These are phyloP conservation scores for Allium fistulosum DNA, from an alignment of 106 monocot genomes.

Conservation along the genomic window DNA sequence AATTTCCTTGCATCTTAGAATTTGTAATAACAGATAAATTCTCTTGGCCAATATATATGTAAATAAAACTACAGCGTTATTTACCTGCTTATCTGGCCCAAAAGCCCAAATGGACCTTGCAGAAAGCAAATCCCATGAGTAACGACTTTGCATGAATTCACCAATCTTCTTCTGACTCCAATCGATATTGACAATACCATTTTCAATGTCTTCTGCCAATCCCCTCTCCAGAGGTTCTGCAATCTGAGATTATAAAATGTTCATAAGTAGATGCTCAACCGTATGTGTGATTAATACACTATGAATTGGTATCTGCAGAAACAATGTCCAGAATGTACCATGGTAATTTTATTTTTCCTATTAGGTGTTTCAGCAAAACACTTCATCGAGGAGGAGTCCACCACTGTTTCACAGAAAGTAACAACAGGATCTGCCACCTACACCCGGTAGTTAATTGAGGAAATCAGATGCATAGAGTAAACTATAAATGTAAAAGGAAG, in stretches of 20 bases:
- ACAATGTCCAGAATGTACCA: slow-evolving; percentile 30
- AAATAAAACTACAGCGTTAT: neutral
- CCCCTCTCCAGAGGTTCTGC: slow-evolving; percentile 90
- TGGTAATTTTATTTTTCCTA: slow-evolving; percentile 93
- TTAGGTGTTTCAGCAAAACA: slow-evolving; percentile 99
- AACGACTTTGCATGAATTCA: slow-evolving; percentile 82
- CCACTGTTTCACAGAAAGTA: slow-evolving; percentile 96
- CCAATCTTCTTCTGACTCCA: slow-evolving; percentile 70
- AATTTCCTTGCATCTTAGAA: no score
- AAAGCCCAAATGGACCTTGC: slow-evolving; percentile 96
- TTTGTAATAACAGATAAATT: no score
- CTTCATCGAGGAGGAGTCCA: slow-evolving; percentile 88
- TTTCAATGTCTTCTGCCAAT: slow-evolving; percentile 90
- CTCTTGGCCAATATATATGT: no score
- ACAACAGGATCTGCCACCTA: slow-evolving; percentile 99
- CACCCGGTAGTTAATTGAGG: neutral
- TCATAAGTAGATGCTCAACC: neutral
- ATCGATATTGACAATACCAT: slow-evolving; percentile 84
- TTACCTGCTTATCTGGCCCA: slow-evolving; percentile 97
- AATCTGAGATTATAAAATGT: slow-evolving; percentile 31
- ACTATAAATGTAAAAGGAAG: neutral
- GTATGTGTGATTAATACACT: no score
- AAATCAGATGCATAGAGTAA: slow-evolving; percentile 7
- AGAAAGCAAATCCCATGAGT: slow-evolving; percentile 93
- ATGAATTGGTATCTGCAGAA: no score